phyloP scores from a whole-genome alignment of 345 rosid genomes.

The Boechera divaricarpa region DNA sequence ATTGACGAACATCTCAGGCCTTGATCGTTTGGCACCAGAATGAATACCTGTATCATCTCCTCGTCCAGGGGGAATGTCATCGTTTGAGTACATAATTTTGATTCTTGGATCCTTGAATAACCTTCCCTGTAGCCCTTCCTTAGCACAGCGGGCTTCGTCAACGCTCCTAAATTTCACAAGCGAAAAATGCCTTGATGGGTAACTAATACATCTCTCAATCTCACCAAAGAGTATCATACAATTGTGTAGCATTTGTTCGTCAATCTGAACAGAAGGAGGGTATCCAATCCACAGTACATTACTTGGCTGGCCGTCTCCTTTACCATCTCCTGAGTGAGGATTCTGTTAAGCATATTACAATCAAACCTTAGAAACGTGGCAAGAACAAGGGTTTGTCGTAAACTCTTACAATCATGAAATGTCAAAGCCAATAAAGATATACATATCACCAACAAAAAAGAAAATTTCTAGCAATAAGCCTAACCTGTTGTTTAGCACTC shows the following conservation, averaged over 20 bases:
- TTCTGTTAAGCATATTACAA: conserved; percentile 47
- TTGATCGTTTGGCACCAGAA: conserved; percentile 62
- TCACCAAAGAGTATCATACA: conserved; percentile 97
- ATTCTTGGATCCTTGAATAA: conserved; percentile 91
- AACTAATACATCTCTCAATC: conserved; percentile 75
- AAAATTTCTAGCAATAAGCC: conserved; percentile 27
- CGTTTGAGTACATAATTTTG: conserved; percentile 79
- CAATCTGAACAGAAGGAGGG: conserved; percentile 89
- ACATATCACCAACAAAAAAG: conserved; percentile 12
- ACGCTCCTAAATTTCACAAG: conserved; percentile 92
- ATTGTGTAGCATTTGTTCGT: conserved; percentile 94
- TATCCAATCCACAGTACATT: conserved; percentile 91
- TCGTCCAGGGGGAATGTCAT: conserved; percentile 66
- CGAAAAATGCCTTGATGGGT: conserved; percentile 78
- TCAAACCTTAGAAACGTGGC: conserved; percentile 12
- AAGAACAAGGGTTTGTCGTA: conserved; percentile 7
- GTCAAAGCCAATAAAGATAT: conserved; percentile 3
- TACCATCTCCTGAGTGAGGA: conserved; percentile 57
- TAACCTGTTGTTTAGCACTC: conserved; percentile 64
- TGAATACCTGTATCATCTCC: conserved; percentile 59
- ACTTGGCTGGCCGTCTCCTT: conserved; percentile 75
- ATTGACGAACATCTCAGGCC: conserved; percentile 57
- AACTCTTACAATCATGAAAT: conserved; percentile 6
- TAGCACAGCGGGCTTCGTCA: conserved; percentile 94
- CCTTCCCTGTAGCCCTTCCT: conserved; percentile 94